Base-by-base conservation (phyloP, 2,329 filamentous ascomycete genomes). In the Penicillium sp. region DNA sequence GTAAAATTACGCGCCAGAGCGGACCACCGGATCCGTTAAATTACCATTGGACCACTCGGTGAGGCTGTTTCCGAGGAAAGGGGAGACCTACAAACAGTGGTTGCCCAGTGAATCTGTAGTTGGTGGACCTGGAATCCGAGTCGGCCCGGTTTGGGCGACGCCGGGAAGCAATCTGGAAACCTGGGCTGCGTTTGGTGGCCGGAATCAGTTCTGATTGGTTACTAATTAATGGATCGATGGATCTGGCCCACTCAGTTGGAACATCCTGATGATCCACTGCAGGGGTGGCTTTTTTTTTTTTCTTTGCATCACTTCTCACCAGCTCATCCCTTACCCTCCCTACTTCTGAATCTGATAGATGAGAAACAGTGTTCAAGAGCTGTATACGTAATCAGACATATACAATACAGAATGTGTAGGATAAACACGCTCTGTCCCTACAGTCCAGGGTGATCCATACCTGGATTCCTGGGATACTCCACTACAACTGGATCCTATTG, bases 71-170 rank as follows among this genome's bases (percentile, higher is more conserved):
- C 63, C 63, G 58, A 63, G 52, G 53, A 56, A 50, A 55, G 55
- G 52, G 50, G 40, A 44, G 8, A 5, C 16, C 24, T 8, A 16
- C 18, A 11, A 29, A n/a, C 26, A 29, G n/a, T 51, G 58, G 61
- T 63, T 61, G 61, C 58, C 63, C 63, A 64, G 61, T 65, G 46
- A 63, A 44, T 52, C 53, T 42, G 48, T 55, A 46, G 51, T 46
- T 64, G 56, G 63, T 64, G 62, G 62, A 55, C 44, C 55, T 62
- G 55, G 55, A 64, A 64, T 65, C 63, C 63, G 63, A 65, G 48
- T 65, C 63, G 63, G 63, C 62, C 63, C 63, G 63, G 57, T 63
- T 63, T 64, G 53, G 62, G 52, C 40, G 47, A 56, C 52, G 51
- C 62, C 63, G 63, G 58, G 62, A 65, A 55, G 40, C 8, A 53